phyloP scores from a whole-genome alignment of 768 basidiomycete species.

The Termitomyces sp. region DNA sequence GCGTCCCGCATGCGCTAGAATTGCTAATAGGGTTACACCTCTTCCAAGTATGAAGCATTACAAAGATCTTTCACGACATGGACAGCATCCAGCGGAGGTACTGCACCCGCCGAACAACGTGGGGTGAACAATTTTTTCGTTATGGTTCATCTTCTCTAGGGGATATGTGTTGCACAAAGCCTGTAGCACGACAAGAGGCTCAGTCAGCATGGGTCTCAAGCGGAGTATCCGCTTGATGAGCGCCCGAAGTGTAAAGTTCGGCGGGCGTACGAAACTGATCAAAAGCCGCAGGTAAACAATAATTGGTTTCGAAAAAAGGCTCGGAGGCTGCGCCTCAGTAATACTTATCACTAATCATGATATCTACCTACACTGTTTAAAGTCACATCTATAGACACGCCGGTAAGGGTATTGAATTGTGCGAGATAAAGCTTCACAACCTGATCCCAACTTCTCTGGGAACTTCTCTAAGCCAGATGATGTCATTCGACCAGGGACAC shows the following conservation, averaged over 20 bases:
- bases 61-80: conserved; percentile 8
- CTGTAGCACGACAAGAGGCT: conserved; percentile 4
- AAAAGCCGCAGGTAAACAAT: neutral
- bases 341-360: too few species aligned
- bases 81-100: conserved; percentile 5
- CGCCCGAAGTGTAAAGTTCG: neutral
- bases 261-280: neutral
- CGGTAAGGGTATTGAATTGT: conserved; percentile 1
- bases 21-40: conserved; percentile 8
- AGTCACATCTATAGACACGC: too few species aligned
- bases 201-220: conserved; percentile 4
- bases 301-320: conserved; percentile 5
- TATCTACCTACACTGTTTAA: too few species aligned
- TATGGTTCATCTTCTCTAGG: neutral
- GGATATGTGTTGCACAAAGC: conserved; percentile 8
- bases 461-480: too few species aligned
- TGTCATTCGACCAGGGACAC: conserved; percentile 6
- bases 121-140: neutral
- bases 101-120: conserved; percentile 11
- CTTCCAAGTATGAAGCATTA: conserved; percentile 1
- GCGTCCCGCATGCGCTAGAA: conserved; percentile 11
- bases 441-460: conserved; percentile 4
- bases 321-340: neutral
- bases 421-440: conserved; percentile 6
- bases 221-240: conserved; percentile 12